Conservation (phyloP, 228 moss, liverwort and hornwort genomes). For the Sphagnum fallax region DNA sequence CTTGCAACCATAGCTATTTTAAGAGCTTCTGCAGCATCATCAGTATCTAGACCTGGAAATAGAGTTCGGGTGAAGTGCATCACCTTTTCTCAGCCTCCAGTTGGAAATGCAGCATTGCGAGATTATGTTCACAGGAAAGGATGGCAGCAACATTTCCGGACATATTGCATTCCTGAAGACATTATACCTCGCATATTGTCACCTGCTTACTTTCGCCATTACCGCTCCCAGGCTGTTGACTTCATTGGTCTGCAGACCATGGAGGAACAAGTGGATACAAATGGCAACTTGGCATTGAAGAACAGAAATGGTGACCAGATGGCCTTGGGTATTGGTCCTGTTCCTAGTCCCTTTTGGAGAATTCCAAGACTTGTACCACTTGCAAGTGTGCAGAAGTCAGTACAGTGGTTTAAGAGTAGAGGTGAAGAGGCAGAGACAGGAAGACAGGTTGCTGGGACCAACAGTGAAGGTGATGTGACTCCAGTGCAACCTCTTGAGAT, state of each 20-base stretch:
- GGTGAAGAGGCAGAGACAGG: slow-evolving; percentile 25
- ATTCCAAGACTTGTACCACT: slow-evolving; percentile 79
- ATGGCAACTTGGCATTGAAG: slow-evolving; percentile 11
- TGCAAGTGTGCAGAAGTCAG: slow-evolving; percentile 52
- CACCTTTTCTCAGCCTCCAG: slow-evolving; percentile 99
- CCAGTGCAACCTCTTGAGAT: slow-evolving; percentile 34
- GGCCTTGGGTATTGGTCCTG: slow-evolving; percentile 66
- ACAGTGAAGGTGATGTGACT: slow-evolving; percentile 19
- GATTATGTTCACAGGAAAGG: slow-evolving; percentile 90
- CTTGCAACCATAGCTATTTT: slow-evolving; percentile 92
- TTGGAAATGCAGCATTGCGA: slow-evolving; percentile 90
- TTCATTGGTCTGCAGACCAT: slow-evolving; percentile 10
- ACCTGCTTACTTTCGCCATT: slow-evolving; percentile 96
- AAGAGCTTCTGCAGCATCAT: slow-evolving; percentile 63
- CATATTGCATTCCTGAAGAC: slow-evolving; percentile 95
- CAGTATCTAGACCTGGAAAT: slow-evolving; percentile 63
- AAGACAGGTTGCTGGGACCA: slow-evolving; percentile 24
- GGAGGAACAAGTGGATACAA: slow-evolving; percentile 26
- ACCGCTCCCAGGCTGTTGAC: slow-evolving; percentile 50
- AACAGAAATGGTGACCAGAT: slow-evolving; percentile 38
- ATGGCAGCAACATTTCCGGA: slow-evolving; percentile 97
- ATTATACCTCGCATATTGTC: slow-evolving; percentile 92
- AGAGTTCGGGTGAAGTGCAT: slow-evolving; percentile 91
- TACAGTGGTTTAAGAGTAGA: slow-evolving; percentile 63
- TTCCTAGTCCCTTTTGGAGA: slow-evolving; percentile 78